phyloP scores from a whole-genome alignment of 257 asterid species.

The Ilex asprella region DNA sequence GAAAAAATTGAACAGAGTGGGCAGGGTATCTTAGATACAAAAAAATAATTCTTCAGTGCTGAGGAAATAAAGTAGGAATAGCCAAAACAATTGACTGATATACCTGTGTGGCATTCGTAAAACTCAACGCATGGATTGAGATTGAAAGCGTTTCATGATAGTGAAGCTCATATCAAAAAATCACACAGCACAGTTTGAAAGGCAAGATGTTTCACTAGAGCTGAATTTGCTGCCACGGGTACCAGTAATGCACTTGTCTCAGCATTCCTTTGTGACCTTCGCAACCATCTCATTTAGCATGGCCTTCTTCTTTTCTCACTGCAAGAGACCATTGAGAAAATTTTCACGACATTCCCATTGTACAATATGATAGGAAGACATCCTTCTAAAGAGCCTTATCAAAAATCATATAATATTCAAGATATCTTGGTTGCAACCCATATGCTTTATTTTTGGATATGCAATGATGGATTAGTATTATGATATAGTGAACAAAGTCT shows the following conservation, averaged over 20 bases:
- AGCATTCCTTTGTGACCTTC: neutral
- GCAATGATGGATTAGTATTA: no score
- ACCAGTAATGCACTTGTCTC: neutral
- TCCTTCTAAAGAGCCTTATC: no score
- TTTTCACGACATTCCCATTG: neutral
- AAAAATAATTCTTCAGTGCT: neutral
- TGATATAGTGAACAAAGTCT: no score
- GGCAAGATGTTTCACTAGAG: neutral
- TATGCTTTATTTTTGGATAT: no score
- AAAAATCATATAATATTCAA: no score
- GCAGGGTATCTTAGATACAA: neutral
- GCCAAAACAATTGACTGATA: neutral
- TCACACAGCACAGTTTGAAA: neutral
- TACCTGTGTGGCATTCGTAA: neutral
- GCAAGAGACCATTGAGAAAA: neutral
- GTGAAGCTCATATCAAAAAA: neutral
- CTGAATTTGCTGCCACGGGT: neutral
- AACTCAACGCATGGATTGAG: neutral
- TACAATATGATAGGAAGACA: neutral
- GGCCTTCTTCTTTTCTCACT: neutral
- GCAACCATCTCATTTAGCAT: neutral
- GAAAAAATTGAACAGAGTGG: neutral
- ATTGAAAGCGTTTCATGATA: neutral
- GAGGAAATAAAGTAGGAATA: neutral
- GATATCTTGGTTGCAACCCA: neutral